Base-by-base conservation (phyloP, 2,329 filamentous ascomycete genomes). In the Rosellinia necatrix region DNA sequence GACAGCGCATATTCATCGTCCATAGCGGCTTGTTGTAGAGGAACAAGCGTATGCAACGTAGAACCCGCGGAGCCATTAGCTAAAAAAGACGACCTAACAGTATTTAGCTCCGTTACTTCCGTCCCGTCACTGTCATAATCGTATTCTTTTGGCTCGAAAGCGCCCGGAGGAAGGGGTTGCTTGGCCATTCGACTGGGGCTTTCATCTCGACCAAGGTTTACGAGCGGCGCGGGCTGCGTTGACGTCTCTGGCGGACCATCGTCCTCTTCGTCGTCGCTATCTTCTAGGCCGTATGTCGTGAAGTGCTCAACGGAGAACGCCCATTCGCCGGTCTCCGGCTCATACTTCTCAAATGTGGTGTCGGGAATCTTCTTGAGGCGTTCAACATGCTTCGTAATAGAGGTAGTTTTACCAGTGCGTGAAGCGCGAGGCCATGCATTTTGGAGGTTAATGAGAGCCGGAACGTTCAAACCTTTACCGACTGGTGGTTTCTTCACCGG, bases 291-390 rank as follows among this genome's bases (percentile, higher is more conserved):
- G 70, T 99, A 99, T 1, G 92, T 96, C 1, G 93, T 97, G 72
- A 96, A 99, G 73, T 99, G 94, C 68, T 93, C 87, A n/a, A 99
- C 94, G 8, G 80, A 86, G 76, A 99, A 99, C 12, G 84, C 84
- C 96, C 96, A 99, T 42, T 90, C 83, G 49, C 93, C 94, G 49
- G 86, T 92, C 1, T 90, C 81, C 54, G 81, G 78, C 61, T 96
- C 83, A 72, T 97, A 99, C 66, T 81, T 81, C 65, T 92, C 80
- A 66, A 96, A 97, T 3, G 85, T 85, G 0, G 94, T 97, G 70
- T 91, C 88, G 7, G 78, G 77, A 32, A 97, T 91, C 56, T 83
- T 85, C 78, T 86, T 89, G 21, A 99, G 83, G 50, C 90, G 88
- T 58, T 88, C 85, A 53, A 97, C 76, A 72, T 99, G 94, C 74